phyloP scores from a whole-genome alignment of 129 eudicot genomes.

The Smallanthus sonchifolius region DNA sequence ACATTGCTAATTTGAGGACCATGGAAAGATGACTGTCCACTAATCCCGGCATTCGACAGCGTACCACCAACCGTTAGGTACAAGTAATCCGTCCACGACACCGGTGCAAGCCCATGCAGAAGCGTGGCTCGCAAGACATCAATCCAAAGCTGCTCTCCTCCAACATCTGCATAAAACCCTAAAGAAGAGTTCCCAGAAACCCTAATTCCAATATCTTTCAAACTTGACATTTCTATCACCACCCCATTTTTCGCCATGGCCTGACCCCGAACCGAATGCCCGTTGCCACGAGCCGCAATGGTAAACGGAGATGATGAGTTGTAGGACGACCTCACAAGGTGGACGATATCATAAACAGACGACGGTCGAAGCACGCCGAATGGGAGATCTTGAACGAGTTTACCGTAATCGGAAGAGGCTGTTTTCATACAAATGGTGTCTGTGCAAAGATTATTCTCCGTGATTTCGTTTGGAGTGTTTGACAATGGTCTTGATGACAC shows the following conservation, averaged over 20 bases:
- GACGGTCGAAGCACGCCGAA: slow-evolving; percentile 26
- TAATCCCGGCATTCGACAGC: slow-evolving; percentile 34
- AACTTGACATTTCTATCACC: slow-evolving; percentile 29
- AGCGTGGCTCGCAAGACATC: slow-evolving; percentile 30
- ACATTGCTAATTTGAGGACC: slow-evolving; percentile 39
- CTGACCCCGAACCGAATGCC: slow-evolving; percentile 39
- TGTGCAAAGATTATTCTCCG: slow-evolving; percentile 9
- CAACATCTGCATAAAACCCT: slow-evolving; percentile 42
- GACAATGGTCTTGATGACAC: slow-evolving; percentile 15
- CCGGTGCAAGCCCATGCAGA: slow-evolving; percentile 35
- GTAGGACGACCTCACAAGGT: slow-evolving; percentile 22
- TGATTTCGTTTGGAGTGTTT: background rate
- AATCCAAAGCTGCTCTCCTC: slow-evolving; percentile 38
- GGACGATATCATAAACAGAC: slow-evolving; percentile 18
- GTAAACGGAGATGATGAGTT: slow-evolving; percentile 7
- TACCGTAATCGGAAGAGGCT: slow-evolving; percentile 36
- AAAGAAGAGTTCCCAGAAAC: slow-evolving; percentile 23
- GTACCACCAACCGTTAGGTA: slow-evolving; percentile 37
- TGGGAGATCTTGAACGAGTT: slow-evolving; percentile 21
- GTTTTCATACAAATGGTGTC: slow-evolving; percentile 18
- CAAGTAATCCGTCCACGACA: slow-evolving; percentile 37
- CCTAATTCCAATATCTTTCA: slow-evolving; percentile 22
- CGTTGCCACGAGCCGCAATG: slow-evolving; percentile 29
- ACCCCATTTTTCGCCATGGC: slow-evolving; percentile 39
- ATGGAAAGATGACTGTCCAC: slow-evolving; percentile 31